A percentile compares a stretch with the other conserved stretches of the same genome.
Evolutionary conservation across 495 filamentous ascomycete species (phyloP).

Genomic region (Xeromyces bisporus): DNA sequence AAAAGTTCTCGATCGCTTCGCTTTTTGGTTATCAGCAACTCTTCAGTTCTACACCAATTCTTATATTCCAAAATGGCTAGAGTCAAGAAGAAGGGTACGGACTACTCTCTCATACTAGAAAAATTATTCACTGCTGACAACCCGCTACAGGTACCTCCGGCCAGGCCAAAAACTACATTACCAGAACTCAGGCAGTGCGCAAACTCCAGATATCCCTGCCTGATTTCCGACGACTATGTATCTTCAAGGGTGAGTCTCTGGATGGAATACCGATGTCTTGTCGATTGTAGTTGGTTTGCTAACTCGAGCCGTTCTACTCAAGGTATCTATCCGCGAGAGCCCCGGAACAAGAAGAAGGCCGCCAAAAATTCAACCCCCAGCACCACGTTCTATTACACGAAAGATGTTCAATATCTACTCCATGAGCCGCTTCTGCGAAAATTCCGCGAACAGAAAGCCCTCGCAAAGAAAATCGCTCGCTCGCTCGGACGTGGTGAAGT

Average conservation of each 20-base stretch:
- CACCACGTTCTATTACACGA: slow-evolving; percentile 98
- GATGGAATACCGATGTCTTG: background rate
- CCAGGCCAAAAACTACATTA: slow-evolving; percentile 96
- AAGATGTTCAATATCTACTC: slow-evolving; percentile 94
- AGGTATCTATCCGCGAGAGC: slow-evolving; percentile 94
- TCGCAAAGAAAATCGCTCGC: slow-evolving; percentile 89
- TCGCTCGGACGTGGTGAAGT: slow-evolving; percentile 85
- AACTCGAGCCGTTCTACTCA: background rate
- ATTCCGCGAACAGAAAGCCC: slow-evolving; percentile 88
- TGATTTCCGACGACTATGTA: slow-evolving; percentile 94
- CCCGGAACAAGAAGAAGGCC: slow-evolving; percentile 88
- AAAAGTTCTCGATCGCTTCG: slow-evolving; percentile 6
- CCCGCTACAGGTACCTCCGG: slow-evolving; percentile 52
- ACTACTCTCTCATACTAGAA: background rate
- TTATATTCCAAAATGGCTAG: slow-evolving; percentile 42
- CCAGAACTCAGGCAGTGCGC: slow-evolving; percentile 84
- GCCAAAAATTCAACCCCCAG: slow-evolving; percentile 75
- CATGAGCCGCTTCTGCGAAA: slow-evolving; percentile 92
- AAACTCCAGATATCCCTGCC: slow-evolving; percentile 95
- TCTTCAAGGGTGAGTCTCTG: slow-evolving; percentile 66
- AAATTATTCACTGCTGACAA: slow-evolving; percentile 8
- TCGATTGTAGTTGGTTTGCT: background rate
- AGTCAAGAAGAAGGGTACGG: slow-evolving; percentile 82
- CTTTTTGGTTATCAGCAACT: slow-evolving; percentile 16
- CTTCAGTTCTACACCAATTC: slow-evolving; percentile 7